Base-by-base conservation (phyloP, 371 early-diverging fungal genomes). In the Ordospora pajunii region DNA sequence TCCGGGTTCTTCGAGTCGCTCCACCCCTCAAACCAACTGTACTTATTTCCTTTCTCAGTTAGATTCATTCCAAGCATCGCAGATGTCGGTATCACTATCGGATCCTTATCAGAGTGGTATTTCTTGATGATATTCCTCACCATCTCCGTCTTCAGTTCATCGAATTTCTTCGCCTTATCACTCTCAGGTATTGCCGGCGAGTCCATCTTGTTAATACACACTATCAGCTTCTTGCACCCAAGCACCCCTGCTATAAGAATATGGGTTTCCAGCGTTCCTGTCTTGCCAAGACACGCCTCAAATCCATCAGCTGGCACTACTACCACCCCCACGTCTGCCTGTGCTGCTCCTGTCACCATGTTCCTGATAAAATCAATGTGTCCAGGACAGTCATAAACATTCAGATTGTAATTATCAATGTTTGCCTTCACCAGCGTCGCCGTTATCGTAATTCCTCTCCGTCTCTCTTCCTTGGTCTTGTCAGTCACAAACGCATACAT, bases 331-430 rank as follows among this genome's bases (percentile, higher is more conserved):
- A 96, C 95, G 82, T 98, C 98, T 77, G 86, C 87, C 62, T 93
- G 93, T 53, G 96, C 93, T 76, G 97, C 96, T 84, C 98, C 97
- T 77, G 94, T 94, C 84, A 97, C 95, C 95, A 96, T 96, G 89
- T 96, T 97, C 89, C 96, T 97, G 84, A 97, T 92, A 87, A 95
- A 97, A 89, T 96, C 98, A 76, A 92, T 92, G 89, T 97, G 98
- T 53, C 97, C 97, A 63, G 98, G 98, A 86, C 96, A 96, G 86
- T 97, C 97, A n/a, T 95, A 91, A 64, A 82, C 46, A 69, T 82
- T 83, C 7, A 81, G 25, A 4, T 58, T 66, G 65, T 77, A 78
- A 73, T 84, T 81, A 0, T 49, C 43, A 3, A 78, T 81, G 32
- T 70, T 50, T 14, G 83, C 52, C 7, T 76, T 51, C 17, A 79